A percentile compares a stretch with the other conserved stretches of the same genome.
Conservation (phyloP, 495 filamentous ascomycete genomes). For the Alectoria sarmentosa region DNA sequence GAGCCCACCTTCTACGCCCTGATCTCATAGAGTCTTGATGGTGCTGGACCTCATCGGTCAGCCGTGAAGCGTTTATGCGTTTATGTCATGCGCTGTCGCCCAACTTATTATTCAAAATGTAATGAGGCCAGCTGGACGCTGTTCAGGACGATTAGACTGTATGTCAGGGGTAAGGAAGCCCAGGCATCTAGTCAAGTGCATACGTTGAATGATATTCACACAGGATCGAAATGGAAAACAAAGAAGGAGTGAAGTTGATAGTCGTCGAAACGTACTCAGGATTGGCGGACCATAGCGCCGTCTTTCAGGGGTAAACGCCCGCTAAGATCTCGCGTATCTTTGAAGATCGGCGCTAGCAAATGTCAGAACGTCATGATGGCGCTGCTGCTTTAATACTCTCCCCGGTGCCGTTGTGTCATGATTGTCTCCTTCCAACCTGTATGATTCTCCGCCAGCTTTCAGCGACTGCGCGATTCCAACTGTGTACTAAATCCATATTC, state of each 20-base stretch:
- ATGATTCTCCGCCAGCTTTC: background rate
- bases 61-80: background rate
- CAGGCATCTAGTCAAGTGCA: too few species aligned
- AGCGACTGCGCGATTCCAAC: background rate
- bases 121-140: too few species aligned
- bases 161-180: too few species aligned
- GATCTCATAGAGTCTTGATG: background rate
- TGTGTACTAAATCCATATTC: background rate
- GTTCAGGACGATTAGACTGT: too few species aligned
- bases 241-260: too few species aligned
- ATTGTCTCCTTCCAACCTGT: background rate
- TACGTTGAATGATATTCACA: background rate
- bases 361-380: background rate
- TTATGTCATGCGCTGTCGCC: background rate
- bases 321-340: background rate
- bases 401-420: background rate
- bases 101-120: background rate
- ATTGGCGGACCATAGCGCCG: too few species aligned
- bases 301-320: background rate
- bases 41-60: background rate
- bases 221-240: background rate
- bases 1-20: background rate
- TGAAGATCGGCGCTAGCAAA: constrained; percentile 1
- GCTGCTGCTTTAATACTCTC: background rate
- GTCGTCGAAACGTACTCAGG: too few species aligned